These are phyloP conservation scores for Entophlyctis helioformis DNA, from an alignment of 192 early-diverging fungal species.

Conservation along the genomic window DNA sequence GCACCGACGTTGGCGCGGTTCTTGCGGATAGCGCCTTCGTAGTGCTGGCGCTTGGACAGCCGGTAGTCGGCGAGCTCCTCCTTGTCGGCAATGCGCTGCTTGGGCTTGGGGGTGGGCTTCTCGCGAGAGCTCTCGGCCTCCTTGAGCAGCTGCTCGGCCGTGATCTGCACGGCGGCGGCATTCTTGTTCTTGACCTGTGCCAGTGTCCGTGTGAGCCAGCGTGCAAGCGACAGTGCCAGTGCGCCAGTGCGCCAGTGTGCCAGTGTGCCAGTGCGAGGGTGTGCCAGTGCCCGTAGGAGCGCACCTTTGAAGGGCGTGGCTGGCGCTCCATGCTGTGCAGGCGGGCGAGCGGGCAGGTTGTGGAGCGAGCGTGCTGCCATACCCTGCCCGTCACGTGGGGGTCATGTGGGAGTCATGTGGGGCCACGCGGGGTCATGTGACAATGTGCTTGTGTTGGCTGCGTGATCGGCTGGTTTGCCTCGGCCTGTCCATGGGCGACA, in stretches of 20 bases:
- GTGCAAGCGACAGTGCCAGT: not conserved
- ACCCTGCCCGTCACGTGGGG: too few relatives aligned
- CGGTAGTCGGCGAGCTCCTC: conserved; percentile 91
- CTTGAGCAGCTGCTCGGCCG: conserved; percentile 95
- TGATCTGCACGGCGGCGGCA: conserved; percentile 94
- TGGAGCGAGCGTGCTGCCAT: too few relatives aligned
- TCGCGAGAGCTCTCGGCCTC: conserved; percentile 82
- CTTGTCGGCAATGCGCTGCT: conserved; percentile 82
- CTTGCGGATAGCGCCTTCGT: conserved; percentile 80
- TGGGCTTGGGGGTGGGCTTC: conserved; percentile 47
- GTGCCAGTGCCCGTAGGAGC: not conserved
- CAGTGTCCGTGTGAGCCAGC: too few relatives aligned
- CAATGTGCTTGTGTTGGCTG: too few relatives aligned
- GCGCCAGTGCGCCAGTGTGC: not conserved
- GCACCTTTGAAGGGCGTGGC: conserved; percentile 14
- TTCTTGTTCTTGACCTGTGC: conserved; percentile 89
- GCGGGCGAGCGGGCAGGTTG: too few relatives aligned
- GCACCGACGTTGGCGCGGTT: conserved; percentile 76
- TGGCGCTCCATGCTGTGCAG: conserved; percentile 13
- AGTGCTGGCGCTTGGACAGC: conserved; percentile 81
- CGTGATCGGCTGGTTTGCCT: too few relatives aligned
- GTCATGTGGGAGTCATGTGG: too few relatives aligned
- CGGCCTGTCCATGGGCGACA: too few relatives aligned
- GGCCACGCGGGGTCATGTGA: too few relatives aligned
- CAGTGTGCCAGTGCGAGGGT: not conserved